Evolutionary conservation across 73 alveolate species (phyloP).

Genomic region (Blepharisma japonicum): DNA sequence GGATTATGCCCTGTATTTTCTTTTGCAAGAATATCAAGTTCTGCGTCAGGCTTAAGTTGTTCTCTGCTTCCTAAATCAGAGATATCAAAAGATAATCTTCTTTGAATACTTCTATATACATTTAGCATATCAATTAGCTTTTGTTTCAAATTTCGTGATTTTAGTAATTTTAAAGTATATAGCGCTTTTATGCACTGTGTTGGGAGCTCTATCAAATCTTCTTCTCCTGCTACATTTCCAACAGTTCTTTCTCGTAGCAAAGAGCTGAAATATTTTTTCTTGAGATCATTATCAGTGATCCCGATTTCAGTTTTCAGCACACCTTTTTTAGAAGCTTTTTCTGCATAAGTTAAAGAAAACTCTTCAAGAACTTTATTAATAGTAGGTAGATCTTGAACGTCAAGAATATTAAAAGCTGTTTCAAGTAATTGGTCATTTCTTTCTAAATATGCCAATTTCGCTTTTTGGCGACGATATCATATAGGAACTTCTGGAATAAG

Average conservation of each 20-base stretch:
- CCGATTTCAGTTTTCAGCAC: background rate
- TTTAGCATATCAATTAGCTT: conserved; percentile 30
- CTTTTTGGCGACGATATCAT: conserved; percentile 15
- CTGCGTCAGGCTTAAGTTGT: conserved; percentile 32
- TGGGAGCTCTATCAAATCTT: conserved; percentile 8
- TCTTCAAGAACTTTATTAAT: conserved; percentile 17
- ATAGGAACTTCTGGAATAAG: background rate
- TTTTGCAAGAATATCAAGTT: background rate
- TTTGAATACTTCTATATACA: conserved; percentile 47
- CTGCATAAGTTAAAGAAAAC: conserved; percentile 21
- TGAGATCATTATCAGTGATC: background rate
- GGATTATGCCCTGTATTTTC: background rate
- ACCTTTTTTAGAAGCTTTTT: background rate
- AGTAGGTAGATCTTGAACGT: conserved; percentile 11
- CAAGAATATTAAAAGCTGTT: conserved; percentile 23
- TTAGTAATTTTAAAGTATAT: background rate
- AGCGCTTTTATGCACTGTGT: conserved; percentile 4
- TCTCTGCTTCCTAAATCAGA: conserved; percentile 56
- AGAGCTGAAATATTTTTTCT: background rate
- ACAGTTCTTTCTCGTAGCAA: background rate
- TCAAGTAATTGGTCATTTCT: background rate
- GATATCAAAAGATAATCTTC: conserved; percentile 41
- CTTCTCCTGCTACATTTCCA: background rate
- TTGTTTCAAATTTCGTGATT: conserved; percentile 18
- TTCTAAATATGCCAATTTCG: background rate